Evolutionary conservation across 768 basidiomycete genomes (phyloP), one percentile per base, ranked within the genome.

Genomic region (Tremella fuciformis): DNA sequence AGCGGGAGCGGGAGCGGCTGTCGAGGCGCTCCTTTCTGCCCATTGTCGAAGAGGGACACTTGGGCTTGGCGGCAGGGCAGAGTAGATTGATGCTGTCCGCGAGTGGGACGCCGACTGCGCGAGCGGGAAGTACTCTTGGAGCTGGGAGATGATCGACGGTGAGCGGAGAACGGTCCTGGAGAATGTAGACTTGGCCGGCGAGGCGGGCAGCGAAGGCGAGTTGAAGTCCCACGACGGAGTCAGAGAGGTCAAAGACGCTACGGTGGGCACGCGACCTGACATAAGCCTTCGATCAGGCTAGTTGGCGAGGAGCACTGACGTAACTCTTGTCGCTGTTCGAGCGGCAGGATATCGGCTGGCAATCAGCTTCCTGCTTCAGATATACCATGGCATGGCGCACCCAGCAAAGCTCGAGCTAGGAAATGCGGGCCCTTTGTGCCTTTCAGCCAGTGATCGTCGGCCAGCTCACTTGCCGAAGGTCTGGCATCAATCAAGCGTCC

Each of bases 371-470:
- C 2, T 15, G 19, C 50, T 22, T 6, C 0, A 3, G 50, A 37
- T 15, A 22, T 34, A 22, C 8, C n/a, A n/a, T 19, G 40, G 44
- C 38, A 8, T 25, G 11, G 60, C 67, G 53, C 41, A 69, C 69
- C 25, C 15, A 97, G 77, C 61, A 96, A 85, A 18, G 86, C 81
- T 54, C 83, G 82, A 25, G 91, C 86, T 16, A 97, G 83, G 77
- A 86, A 88, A 3, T 82, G 80, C 70, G 86, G 86, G 79, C 86
- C 88, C 80, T 88, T 91, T 3, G 89, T 84, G 24, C 77, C 78
- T 73, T 82, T 88, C 79, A 97, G 89, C 75, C 93, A 91, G 1
- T 84, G 81, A 11, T 84, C 85, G 58, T 86, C 83, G 3, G 93
- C 80, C n/a, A 96, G 80, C 60, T 88, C 82, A 50, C 81, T 82